Base-by-base conservation (phyloP, 2,329 filamentous ascomycete genomes). In the Clarireedia homoeocarpa region DNA sequence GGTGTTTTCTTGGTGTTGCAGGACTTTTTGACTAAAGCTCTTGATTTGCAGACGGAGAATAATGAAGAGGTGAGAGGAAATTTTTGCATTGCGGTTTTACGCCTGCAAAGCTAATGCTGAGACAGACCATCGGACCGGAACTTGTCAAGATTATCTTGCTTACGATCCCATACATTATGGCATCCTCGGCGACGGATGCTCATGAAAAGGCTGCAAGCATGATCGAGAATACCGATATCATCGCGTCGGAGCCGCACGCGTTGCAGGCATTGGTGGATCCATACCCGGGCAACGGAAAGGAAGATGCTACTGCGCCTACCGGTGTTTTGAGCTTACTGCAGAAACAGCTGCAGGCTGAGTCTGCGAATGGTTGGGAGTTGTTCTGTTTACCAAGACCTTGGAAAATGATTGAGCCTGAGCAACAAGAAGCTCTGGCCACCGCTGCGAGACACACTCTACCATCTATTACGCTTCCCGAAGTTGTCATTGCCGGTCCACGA, bases 131-230 rank as follows among this genome's bases (percentile, higher is more conserved):
- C 60, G 83, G 83, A 49, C 85, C 95, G 44, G 94, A 97, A 74
- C 81, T 99, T 36, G 91, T 96, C 70, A 97, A 96, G 73, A 91
- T 96, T 65, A 96, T 99, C 62, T 82, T 97, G 46, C 82, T 96
- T 49, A 96, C 92, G 0, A 88, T 99, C 57, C 92, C 94, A 0
- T 99, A 97, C 70, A 78, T 90, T 54, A 85, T 96, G 79, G 82
- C 85, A 9, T 83, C 88, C 2, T 82, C 85, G 0, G 86, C 88
- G 3, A 77, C 79, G 3, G 82, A 84, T 50, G 85, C 87, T 67
- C 83, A 86, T 64, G 79, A 87, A 62, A 88, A 88, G 67, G 91
- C 90, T 2, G 78, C 80, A 1, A 84, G 88, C 48, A 77, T 97
- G 53, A 84, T 99, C 69, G 89, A 95, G 62, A 96, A 95, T 76